Evolutionary conservation across 164 flowering plant species (phyloP), one percentile per base, ranked within the genome.

Genomic region (Chimonanthus praecox): DNA sequence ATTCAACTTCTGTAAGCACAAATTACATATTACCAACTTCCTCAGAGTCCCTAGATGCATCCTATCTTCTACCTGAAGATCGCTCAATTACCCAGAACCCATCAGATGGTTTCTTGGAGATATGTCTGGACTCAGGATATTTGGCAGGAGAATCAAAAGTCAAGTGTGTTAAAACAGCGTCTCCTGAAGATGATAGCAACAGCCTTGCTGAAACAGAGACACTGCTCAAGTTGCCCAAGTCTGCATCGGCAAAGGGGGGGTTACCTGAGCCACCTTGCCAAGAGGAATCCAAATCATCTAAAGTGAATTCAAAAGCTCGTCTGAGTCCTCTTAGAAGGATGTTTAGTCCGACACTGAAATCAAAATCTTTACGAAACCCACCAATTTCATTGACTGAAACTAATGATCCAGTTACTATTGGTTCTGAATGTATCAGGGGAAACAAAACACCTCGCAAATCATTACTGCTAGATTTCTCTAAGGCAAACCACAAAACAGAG

Each of bases 291-390:
- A 82, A 83, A 73, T 48, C 16, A 54, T 84, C 88, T n/a, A 85
- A 76, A 78, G 71, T 78, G 64, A 81, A 84, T 72, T 75, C 87
- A 10, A 94, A 79, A 70, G 8, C 74, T 44, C 85, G 83, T 4
- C 82, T 86, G 72, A 81, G 82, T 70, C 90, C 87, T 16, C 74
- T 89, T 54, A 82, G 82, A 75, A 91, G 78, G 80, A 83, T 90
- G 83, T 83, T 89, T 49, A 86, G 88, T 82, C 97, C 97, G 33
- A 85, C 89, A 72, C 83, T 74, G 73, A 92, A 92, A 77, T 90
- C 97, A 48, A 92, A 87, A 77, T 89, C 97, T 73, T 82, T 75
- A 72, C 74, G 84, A 76, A 87, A 81, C 72, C 84, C 83, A 49
- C 72, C 82, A 48, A 73, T 82, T 46, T 79, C 78, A 70, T 51